Conservation (phyloP, 257 asterid species). For the Nicotiana paniculata region DNA sequence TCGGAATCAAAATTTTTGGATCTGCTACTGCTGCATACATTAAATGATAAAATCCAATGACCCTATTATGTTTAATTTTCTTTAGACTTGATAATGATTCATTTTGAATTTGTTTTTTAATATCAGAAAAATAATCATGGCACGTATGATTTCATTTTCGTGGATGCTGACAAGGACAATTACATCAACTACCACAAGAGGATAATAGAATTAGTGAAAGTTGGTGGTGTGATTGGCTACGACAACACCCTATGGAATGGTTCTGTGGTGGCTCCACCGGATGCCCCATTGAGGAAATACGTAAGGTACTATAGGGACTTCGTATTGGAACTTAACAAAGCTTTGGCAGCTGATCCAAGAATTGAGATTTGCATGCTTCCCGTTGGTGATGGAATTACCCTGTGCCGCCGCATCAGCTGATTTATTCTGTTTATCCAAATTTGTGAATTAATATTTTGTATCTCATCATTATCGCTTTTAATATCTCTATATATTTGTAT, state of each 20-base stretch:
- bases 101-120: not conserved
- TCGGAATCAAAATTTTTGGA: too few relatives aligned
- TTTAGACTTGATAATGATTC: not conserved
- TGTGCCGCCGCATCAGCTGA: conserved; percentile 82
- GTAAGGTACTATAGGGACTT: conserved; percentile 69
- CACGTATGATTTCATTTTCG: conserved; percentile 69
- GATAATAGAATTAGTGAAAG: conserved; percentile 62
- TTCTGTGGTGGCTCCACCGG: conserved; percentile 80
- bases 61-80: not conserved
- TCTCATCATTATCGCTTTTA: not conserved
- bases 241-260: conserved; percentile 95
- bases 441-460: not conserved
- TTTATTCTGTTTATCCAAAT: not conserved
- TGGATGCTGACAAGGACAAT: conserved; percentile 90
- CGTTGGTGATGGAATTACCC: conserved; percentile 89
- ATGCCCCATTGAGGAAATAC: conserved; percentile 79
- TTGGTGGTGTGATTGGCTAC: conserved; percentile 82
- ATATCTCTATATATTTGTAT: not conserved
- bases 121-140: conserved; percentile 44
- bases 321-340: conserved; percentile 80
- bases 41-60: too few relatives aligned
- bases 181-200: conserved; percentile 78
- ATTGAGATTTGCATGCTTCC: conserved; percentile 89
- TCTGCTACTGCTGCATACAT: too few relatives aligned
- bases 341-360: conserved; percentile 81